These are phyloP conservation scores for Fusarium sp. DNA, from an alignment of 2,329 filamentous ascomycete species.

Conservation along the genomic window DNA sequence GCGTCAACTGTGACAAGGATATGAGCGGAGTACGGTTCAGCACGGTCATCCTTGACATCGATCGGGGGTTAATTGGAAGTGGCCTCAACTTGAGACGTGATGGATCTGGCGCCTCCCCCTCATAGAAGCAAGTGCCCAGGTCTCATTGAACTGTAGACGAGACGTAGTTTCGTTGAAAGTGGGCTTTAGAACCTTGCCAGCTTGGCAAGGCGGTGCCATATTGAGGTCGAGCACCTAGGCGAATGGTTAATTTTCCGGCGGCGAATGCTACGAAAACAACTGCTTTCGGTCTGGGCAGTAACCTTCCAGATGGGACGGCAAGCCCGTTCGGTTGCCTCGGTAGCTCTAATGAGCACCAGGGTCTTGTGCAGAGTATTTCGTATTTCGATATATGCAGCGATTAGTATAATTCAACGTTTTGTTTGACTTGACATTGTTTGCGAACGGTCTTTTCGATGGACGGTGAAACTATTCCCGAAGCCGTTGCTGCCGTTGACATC, in stretches of 20 bases:
- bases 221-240: conserved; percentile 28
- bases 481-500: not conserved
- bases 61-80: conserved; percentile 43
- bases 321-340: conserved; percentile 10
- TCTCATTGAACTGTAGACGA: conserved; percentile 36
- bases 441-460: not conserved
- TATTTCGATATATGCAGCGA: not conserved
- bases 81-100: conserved; percentile 47
- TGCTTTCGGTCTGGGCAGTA: conserved; percentile 6
- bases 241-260: conserved; percentile 17
- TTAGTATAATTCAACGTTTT: not conserved
- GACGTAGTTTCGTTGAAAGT: conserved; percentile 29
- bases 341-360: conserved; percentile 3
- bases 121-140: conserved; percentile 20
- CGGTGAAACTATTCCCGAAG: conserved; percentile 32
- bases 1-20: conserved; percentile 26
- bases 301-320: conserved; percentile 3
- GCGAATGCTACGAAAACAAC: conserved; percentile 26
- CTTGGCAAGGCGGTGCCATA: conserved; percentile 26
- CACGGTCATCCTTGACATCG: conserved; percentile 38
- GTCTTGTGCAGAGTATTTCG: not conserved
- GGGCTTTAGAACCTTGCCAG: conserved; percentile 9
- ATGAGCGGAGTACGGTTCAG: conserved; percentile 10
- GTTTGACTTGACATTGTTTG: conserved; percentile 6
- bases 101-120: conserved; percentile 33